Conservation (phyloP, 371 early-diverging fungal species). For the Syncephalastrum monosporum region DNA sequence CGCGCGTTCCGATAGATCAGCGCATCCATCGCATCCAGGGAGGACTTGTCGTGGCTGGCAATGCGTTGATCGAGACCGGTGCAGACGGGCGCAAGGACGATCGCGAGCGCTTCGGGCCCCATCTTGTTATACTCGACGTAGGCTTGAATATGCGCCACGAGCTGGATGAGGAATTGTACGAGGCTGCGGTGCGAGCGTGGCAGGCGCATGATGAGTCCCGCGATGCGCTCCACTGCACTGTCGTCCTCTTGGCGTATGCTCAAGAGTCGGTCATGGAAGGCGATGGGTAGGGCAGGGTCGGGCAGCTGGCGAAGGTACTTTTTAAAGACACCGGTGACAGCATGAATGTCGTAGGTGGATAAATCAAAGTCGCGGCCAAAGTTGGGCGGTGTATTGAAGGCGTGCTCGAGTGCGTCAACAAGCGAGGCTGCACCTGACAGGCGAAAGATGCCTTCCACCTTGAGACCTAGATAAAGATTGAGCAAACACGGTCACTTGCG, state of each 20-base stretch:
- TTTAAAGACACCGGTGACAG: conserved; percentile 43
- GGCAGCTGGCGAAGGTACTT: conserved; percentile 44
- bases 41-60: neutral
- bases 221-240: conserved; percentile 6
- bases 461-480: conserved; percentile 20
- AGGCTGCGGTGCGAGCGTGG: conserved; percentile 38
- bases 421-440: conserved; percentile 46
- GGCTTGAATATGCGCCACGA: conserved; percentile 25
- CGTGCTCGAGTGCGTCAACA: conserved; percentile 28
- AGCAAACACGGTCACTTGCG: neutral
- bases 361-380: conserved; percentile 34
- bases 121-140: conserved; percentile 32
- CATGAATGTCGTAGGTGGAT: conserved; percentile 37
- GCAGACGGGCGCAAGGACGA: conserved; percentile 45
- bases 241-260: neutral
- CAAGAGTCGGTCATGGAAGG: conserved; percentile 31
- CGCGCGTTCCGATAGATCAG: conserved; percentile 31
- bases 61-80: conserved; percentile 36
- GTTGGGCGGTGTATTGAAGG: conserved; percentile 23
- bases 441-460: conserved; percentile 47
- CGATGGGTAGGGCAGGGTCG: conserved; percentile 39
- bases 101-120: conserved; percentile 44
- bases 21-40: conserved; percentile 16
- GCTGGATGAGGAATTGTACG: conserved; percentile 31
- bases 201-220: conserved; percentile 22